Conservation (phyloP, 441 rosid genomes). For the Pelargonium fulgidum region DNA sequence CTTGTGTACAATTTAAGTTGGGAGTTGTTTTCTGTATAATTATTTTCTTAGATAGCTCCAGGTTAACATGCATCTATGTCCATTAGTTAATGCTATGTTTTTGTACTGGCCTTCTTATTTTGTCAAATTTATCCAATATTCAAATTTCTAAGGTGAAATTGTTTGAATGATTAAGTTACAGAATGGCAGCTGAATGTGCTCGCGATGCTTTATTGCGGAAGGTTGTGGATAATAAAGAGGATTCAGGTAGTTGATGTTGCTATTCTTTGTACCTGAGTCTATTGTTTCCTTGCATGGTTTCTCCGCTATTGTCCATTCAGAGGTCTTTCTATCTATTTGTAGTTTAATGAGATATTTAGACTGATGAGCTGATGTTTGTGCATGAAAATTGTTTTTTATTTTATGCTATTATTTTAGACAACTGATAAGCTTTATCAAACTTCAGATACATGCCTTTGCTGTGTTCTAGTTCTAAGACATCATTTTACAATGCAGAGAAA, state of each 20-base stretch:
- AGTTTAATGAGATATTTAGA: too few relatives aligned
- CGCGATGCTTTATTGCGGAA: constrained; percentile 60
- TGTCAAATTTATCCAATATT: not conserved
- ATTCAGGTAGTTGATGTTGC: constrained; percentile 48
- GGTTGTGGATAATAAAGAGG: constrained; percentile 72
- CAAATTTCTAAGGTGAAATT: not conserved
- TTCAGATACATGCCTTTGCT: not conserved
- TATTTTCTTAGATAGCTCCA: not conserved
- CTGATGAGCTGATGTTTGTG: too few relatives aligned
- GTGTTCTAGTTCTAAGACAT: constrained; percentile 13
- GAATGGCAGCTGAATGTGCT: constrained; percentile 99
- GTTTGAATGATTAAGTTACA: constrained; percentile 48
- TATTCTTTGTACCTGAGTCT: not conserved
- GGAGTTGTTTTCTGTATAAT: not conserved
- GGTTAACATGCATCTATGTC: not conserved
- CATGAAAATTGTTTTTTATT: too few relatives aligned
- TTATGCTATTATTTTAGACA: too few relatives aligned
- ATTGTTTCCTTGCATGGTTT: not conserved
- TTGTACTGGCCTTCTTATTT: constrained; percentile 7
- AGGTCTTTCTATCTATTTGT: not conserved
- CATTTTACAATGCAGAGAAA: constrained; percentile 52
- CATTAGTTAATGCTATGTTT: not conserved
- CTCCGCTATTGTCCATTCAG: not conserved
- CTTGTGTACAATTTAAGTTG: not conserved
- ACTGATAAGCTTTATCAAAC: too few relatives aligned